Percentiles rank a stretch among this genome's conserved stretches.
Conservation (phyloP, 2,329 filamentous ascomycete genomes). For the Penicillium sp. region DNA sequence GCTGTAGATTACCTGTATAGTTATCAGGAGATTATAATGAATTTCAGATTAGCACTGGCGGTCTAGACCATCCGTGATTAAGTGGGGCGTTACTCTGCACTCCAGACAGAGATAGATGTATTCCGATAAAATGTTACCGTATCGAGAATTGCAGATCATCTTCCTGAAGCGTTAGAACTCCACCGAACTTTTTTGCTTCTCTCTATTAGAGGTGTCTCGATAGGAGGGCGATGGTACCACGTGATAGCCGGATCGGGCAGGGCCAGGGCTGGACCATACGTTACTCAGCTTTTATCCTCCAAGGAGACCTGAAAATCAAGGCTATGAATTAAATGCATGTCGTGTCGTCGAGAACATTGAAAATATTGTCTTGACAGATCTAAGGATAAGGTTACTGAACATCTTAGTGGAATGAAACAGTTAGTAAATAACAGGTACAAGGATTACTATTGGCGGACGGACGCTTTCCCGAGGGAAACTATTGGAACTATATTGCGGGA, state of each 20-base stretch:
- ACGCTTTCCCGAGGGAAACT: not conserved
- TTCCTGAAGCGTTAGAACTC: not conserved
- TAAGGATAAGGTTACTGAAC: not conserved
- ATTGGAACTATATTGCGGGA: too few species aligned
- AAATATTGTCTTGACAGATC: not conserved
- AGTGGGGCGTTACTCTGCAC: not conserved
- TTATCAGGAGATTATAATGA: not conserved
- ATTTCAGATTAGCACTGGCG: not conserved
- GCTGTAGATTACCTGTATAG: not conserved
- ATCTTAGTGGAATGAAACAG: not conserved
- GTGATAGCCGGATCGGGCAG: constrained; percentile 2
- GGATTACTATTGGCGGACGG: too few species aligned
- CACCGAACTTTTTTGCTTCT: not conserved
- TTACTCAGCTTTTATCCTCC: not conserved
- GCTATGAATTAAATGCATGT: not conserved
- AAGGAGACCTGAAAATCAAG: not conserved
- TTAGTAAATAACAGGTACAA: not conserved
- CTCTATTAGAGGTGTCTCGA: not conserved
- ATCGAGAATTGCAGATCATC: not conserved
- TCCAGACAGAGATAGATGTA: not conserved
- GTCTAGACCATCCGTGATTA: not conserved
- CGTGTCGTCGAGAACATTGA: not conserved
- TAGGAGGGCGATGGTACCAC: not conserved
- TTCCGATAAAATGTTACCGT: not conserved
- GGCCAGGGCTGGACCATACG: not conserved